Percentiles rank a stretch among this genome's conserved stretches.
These are phyloP conservation scores for Scheffersomyces lignicola DNA, from an alignment of 1,139 yeast species.

Conservation along the genomic window DNA sequence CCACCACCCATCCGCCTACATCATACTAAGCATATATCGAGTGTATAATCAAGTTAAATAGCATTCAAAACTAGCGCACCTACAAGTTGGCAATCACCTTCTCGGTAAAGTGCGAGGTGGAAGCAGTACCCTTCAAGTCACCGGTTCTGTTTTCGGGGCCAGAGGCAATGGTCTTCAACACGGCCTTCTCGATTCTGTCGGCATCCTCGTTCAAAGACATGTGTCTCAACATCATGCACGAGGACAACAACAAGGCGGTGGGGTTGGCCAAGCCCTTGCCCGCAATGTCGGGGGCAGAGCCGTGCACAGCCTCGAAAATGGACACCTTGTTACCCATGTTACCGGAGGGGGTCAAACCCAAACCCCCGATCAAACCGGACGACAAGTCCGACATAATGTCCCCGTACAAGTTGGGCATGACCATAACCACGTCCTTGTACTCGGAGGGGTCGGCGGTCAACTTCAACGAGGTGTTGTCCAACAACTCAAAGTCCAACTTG, in stretches of 20 bases:
- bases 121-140: conserved; percentile 91
- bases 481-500: conserved; percentile 77
- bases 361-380: conserved; percentile 96
- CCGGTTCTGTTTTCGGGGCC: conserved; percentile 93
- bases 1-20: too few species aligned
- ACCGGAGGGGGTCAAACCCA: conserved; percentile 98
- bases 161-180: conserved; percentile 88
- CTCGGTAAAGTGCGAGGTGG: conserved; percentile 86
- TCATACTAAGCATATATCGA: too few species aligned
- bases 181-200: conserved; percentile 83
- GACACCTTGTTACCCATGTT: conserved; percentile 98
- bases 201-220: conserved; percentile 86
- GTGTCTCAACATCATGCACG: conserved; percentile 99
- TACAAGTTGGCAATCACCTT: conserved; percentile 52
- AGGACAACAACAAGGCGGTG: conserved; percentile 91
- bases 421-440: conserved; percentile 84
- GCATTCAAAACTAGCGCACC: too few species aligned
- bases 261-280: conserved; percentile 99
- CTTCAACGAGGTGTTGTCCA: conserved; percentile 92
- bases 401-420: conserved; percentile 99
- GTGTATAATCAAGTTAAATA: too few species aligned
- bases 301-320: conserved; percentile 98
- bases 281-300: conserved; percentile 98
- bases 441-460: conserved; percentile 87
- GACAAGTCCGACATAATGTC: conserved; percentile 97